Conservation (phyloP, 164 flowering plant genomes). For the grape (Vitis vinifera) region ASM3070453v1 NC_081815.1:19532001-19532500, state of each 20-base stretch:
- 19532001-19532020: constrained; percentile 16
- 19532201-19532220: constrained; percentile 20
- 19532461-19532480: no score
- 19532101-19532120: constrained; percentile 22
- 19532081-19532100: constrained; percentile 22
- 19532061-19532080: constrained; percentile 25
- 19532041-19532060: constrained; percentile 30
- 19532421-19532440: no score
- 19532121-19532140: constrained; percentile 24
- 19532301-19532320: constrained; percentile 43
- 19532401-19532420: no score
- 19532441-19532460: no score
- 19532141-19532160: constrained; percentile 27
- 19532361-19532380: no score
- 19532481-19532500: no score
- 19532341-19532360: no score
- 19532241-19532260: constrained; percentile 44
- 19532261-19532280: constrained; percentile 46
- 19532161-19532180: constrained; percentile 14
- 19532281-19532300: constrained; percentile 47
- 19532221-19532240: constrained; percentile 41
- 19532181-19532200: constrained; percentile 26
- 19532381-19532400: no score
- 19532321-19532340: constrained; percentile 16
- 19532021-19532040: constrained; percentile 27